A percentile compares a stretch with the other conserved stretches of the same genome.
Evolutionary conservation across 2,329 filamentous ascomycete species (phyloP).

Genomic region (Ascochyta fabae): DNA sequence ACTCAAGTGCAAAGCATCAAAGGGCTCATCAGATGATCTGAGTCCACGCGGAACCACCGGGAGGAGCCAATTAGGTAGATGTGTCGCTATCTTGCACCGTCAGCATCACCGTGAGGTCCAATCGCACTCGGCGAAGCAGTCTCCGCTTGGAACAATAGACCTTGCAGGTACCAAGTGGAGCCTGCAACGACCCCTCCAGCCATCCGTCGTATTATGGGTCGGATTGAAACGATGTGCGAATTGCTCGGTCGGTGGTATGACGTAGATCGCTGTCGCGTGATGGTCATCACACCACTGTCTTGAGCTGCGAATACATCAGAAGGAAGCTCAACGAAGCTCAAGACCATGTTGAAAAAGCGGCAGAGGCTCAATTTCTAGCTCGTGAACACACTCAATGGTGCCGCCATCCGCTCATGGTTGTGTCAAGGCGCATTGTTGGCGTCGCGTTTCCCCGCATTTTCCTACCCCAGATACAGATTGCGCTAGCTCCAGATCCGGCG

Average conservation of each 20-base stretch:
- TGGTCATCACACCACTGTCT: slow-evolving; percentile 31
- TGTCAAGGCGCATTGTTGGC: slow-evolving; percentile 21
- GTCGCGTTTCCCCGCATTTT: slow-evolving; percentile 21
- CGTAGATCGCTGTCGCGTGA: slow-evolving; percentile 43
- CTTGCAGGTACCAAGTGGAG: slow-evolving; percentile 30
- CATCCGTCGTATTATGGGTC: slow-evolving; percentile 10
- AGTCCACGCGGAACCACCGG: slow-evolving; percentile 4
- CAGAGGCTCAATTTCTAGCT: slow-evolving; percentile 35
- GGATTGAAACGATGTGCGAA: slow-evolving; percentile 30
- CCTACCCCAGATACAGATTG: slow-evolving; percentile 23
- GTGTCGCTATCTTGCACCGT: slow-evolving; percentile 17
- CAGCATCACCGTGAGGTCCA: slow-evolving; percentile 9
- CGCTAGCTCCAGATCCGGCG: slow-evolving; percentile 24
- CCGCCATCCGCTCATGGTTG: slow-evolving; percentile 1
- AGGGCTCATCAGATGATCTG: slow-evolving; percentile 10
- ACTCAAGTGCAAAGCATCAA: not conserved
- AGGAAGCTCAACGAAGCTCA: slow-evolving; percentile 7
- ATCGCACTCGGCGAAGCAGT: slow-evolving; percentile 12
- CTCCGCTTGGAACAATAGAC: slow-evolving; percentile 10
- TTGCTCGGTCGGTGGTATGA: slow-evolving; percentile 34
- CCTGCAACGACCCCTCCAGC: slow-evolving; percentile 14
- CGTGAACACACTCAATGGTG: not conserved
- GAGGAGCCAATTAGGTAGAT: slow-evolving; percentile 10
- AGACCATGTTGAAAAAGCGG: not conserved
- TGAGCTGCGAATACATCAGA: slow-evolving; percentile 14